Conservation (phyloP, 2,329 filamentous ascomycete genomes). For the Septoria petroselini region DNA sequence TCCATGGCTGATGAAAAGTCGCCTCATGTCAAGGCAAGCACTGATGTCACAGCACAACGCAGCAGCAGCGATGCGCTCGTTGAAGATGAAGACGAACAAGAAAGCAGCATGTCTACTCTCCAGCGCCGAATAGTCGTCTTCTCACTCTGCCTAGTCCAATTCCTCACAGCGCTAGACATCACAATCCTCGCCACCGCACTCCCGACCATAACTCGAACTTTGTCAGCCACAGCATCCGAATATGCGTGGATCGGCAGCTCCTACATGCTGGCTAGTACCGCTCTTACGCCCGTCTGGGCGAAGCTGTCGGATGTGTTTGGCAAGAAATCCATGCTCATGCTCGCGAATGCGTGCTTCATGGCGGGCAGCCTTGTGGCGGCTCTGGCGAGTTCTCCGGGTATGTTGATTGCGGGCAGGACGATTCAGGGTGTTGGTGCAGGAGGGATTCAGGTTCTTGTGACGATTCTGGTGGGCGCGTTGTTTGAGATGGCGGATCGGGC, state of each 20-base stretch:
- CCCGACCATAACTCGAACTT: constrained; percentile 50
- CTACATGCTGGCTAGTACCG: constrained; percentile 50
- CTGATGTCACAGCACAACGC: too few relatives aligned
- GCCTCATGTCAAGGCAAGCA: too few relatives aligned
- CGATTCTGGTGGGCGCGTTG: constrained; percentile 52
- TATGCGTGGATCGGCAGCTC: constrained; percentile 56
- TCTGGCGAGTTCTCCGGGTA: constrained; percentile 11
- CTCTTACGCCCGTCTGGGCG: constrained; percentile 57
- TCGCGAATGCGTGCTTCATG: constrained; percentile 60
- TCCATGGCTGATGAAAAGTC: too few relatives aligned
- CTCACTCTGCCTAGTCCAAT: constrained; percentile 11
- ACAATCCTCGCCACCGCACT: constrained; percentile 62
- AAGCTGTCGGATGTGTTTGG: constrained; percentile 66
- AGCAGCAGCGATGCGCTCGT: neutral
- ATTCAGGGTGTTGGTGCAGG: constrained; percentile 54
- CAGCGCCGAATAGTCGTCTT: constrained; percentile 8
- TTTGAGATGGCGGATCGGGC: constrained; percentile 49
- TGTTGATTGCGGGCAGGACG: constrained; percentile 53
- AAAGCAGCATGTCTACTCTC: neutral
- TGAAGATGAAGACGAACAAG: neutral
- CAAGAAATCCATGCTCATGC: constrained; percentile 58
- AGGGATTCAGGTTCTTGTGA: constrained; percentile 46
- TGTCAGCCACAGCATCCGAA: constrained; percentile 43
- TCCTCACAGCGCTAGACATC: constrained; percentile 58
- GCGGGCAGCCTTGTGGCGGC: constrained; percentile 22